phyloP scores from a whole-genome alignment of 192 early-diverging fungal genomes.

The Gigaspora rosea region DNA sequence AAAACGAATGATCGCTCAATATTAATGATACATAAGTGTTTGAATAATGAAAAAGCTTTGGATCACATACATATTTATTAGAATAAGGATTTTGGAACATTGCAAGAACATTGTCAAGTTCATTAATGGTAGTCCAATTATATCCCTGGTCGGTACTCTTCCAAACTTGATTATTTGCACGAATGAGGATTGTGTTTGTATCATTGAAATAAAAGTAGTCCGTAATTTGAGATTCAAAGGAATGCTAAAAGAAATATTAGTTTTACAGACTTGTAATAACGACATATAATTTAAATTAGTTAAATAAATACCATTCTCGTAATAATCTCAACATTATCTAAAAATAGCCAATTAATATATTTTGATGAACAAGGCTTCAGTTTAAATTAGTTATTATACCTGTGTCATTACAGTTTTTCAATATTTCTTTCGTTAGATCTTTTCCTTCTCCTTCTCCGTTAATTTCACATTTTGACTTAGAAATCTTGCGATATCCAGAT shows the following conservation, averaged over 20 bases:
- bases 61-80: slow-evolving; percentile 41
- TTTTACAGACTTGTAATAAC: background rate
- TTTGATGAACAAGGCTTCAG: background rate
- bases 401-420: slow-evolving; percentile 69
- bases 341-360: background rate
- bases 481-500: slow-evolving; percentile 82
- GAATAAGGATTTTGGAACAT: slow-evolving; percentile 67
- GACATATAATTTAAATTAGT: too few relatives aligned
- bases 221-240: slow-evolving; percentile 37
- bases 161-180: slow-evolving; percentile 54
- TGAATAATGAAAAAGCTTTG: background rate
- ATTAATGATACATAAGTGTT: background rate
- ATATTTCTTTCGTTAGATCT: slow-evolving; percentile 60
- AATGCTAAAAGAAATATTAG: background rate
- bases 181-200: slow-evolving; percentile 48
- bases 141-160: slow-evolving; percentile 67
- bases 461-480: slow-evolving; percentile 66
- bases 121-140: slow-evolving; percentile 50
- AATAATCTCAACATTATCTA: background rate
- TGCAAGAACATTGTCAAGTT: slow-evolving; percentile 42
- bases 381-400: background rate
- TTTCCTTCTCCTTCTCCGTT: slow-evolving; percentile 54
- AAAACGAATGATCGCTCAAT: background rate
- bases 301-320: background rate
- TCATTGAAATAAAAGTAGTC: slow-evolving; percentile 47